A percentile compares a stretch with the other conserved stretches of the same genome.
Evolutionary conservation across 176 grass and related monocot species (phyloP).

Genomic region (Oryza meyeriana): DNA sequence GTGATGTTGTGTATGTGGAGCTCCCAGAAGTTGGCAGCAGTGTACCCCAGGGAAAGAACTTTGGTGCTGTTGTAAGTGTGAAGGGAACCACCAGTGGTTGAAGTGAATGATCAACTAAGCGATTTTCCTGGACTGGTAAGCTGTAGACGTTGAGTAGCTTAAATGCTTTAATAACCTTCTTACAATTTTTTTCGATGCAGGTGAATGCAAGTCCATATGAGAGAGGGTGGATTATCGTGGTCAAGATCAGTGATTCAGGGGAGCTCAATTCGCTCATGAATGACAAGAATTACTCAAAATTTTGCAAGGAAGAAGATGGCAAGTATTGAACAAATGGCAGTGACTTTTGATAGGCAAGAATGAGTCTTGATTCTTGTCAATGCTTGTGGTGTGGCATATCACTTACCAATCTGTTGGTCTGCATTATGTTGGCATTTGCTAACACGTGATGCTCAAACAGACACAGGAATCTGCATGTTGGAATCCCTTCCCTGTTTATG

Average conservation of each 20-base stretch:
- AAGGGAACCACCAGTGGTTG: slow-evolving; percentile 75
- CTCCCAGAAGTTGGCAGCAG: too few species aligned
- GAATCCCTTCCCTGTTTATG: background rate
- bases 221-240: slow-evolving; percentile 93
- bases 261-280: slow-evolving; percentile 85
- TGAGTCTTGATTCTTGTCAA: background rate
- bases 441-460: background rate
- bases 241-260: slow-evolving; percentile 63
- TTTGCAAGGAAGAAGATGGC: slow-evolving; percentile 76
- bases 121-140: slow-evolving; percentile 68
- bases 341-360: too few species aligned
- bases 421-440: background rate
- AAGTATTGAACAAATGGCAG: slow-evolving; percentile 48
- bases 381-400: background rate
- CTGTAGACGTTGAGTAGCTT: background rate
- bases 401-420: background rate
- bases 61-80: too few species aligned
- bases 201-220: slow-evolving; percentile 78
- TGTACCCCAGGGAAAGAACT: too few species aligned
- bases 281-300: slow-evolving; percentile 63
- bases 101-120: slow-evolving; percentile 59
- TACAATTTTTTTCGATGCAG: background rate
- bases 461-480: background rate
- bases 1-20: too few species aligned
- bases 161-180: background rate